Percentiles rank a stretch among this genome's conserved stretches.
Conservation (phyloP, 169 alveolate species). For the Pseudocohnilembus persalinus region DNA sequence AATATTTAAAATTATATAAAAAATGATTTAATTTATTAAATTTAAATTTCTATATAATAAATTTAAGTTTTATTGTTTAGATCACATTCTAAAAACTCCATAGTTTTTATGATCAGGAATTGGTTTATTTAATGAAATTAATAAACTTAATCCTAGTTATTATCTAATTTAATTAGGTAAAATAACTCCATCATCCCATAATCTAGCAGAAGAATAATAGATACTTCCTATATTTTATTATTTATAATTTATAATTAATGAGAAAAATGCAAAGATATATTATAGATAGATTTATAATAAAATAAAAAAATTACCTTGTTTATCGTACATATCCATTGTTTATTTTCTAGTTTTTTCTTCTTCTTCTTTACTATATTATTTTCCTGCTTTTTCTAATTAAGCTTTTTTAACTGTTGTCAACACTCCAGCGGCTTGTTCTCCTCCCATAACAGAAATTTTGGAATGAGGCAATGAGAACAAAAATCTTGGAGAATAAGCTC, state of each 20-base stretch:
- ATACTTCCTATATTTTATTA: constrained; percentile 29
- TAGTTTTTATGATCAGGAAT: constrained; percentile 44
- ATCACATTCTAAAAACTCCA: constrained; percentile 76
- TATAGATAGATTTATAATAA: not conserved
- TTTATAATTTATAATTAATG: too few species aligned
- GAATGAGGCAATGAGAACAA: constrained; percentile 85
- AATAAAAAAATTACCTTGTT: not conserved
- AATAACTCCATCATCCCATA: constrained; percentile 90
- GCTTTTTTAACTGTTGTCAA: not conserved
- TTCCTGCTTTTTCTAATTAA: not conserved
- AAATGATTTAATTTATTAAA: too few species aligned
- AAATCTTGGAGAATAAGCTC: constrained; percentile 89
- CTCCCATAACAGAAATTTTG: constrained; percentile 87
- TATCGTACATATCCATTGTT: not conserved
- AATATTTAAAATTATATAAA: too few species aligned
- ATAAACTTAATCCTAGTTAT: constrained; percentile 66
- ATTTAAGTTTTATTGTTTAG: too few species aligned
- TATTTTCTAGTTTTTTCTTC: not conserved
- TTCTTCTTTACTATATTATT: not conserved
- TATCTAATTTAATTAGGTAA: constrained; percentile 70
- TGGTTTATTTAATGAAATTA: constrained; percentile 44
- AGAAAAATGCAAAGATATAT: too few species aligned
- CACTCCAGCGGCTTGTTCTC: constrained; percentile 63
- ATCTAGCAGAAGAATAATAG: constrained; percentile 75
- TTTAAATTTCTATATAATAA: too few species aligned